Evolutionary conservation across 805 yeast genomes (phyloP).

Genomic region (Hanseniaspora guilliermondii): DNA sequence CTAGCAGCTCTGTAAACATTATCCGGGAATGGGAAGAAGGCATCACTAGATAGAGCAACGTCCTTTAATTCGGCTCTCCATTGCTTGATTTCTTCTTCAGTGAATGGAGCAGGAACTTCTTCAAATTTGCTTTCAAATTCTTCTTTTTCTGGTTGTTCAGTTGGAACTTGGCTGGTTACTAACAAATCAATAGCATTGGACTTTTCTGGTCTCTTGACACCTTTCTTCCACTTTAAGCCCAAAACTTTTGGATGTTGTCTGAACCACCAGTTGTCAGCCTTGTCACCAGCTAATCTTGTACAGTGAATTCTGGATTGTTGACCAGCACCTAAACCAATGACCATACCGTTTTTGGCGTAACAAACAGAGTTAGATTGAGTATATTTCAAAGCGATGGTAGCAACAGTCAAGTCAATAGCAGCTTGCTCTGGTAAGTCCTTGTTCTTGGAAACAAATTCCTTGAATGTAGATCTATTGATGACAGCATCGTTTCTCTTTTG

Average conservation of each 20-base stretch:
- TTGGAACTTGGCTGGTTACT: conserved; percentile 86
- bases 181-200: conserved; percentile 92
- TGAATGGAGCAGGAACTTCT: conserved; percentile 69
- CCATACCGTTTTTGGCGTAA: conserved; percentile 98
- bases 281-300: conserved; percentile 97
- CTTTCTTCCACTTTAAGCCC: conserved; percentile 93
- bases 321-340: conserved; percentile 97
- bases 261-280: conserved; percentile 99
- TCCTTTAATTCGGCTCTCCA: conserved; percentile 72
- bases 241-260: conserved; percentile 95
- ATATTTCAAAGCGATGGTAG: conserved; percentile 92
- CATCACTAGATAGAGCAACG: conserved; percentile 92
- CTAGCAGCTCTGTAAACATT: conserved; percentile 94
- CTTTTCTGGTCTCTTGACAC: conserved; percentile 96
- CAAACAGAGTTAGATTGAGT: conserved; percentile 98
- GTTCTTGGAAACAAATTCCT: conserved; percentile 80
- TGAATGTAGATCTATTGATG: conserved; percentile 78
- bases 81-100: conserved; percentile 69
- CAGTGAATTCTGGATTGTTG: conserved; percentile 99
- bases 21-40: conserved; percentile 99
- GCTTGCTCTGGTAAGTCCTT: conserved; percentile 86
- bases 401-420: conserved; percentile 83
- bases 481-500: conserved; percentile 98
- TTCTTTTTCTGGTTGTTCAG: conserved; percentile 78
- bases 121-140: conserved; percentile 87